Evolutionary conservation across 768 basidiomycete species (phyloP).

Genomic region (Pleurotus tuber-regium): DNA sequence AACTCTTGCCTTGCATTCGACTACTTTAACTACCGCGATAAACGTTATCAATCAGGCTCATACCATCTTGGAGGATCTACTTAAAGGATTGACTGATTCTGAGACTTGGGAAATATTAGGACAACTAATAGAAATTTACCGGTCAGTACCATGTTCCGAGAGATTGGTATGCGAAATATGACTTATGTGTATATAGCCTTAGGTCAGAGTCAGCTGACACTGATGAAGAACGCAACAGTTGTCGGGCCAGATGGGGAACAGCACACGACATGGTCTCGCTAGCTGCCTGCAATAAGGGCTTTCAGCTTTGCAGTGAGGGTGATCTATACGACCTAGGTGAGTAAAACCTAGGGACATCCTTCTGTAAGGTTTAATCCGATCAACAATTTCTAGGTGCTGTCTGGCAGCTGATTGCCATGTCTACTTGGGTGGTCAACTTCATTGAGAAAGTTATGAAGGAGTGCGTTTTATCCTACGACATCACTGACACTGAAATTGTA

Average conservation of each 20-base stretch:
- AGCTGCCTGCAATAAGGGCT: slow-evolving; percentile 56
- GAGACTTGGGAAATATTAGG: slow-evolving; percentile 44
- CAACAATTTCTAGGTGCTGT: slow-evolving; percentile 48
- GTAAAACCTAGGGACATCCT: slow-evolving; percentile 11
- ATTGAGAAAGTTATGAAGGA: slow-evolving; percentile 60
- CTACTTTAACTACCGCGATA: slow-evolving; percentile 39
- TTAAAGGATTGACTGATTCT: slow-evolving; percentile 35
- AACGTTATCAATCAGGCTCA: slow-evolving; percentile 48
- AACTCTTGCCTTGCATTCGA: slow-evolving; percentile 41
- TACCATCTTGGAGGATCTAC: slow-evolving; percentile 40
- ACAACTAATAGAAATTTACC: slow-evolving; percentile 48
- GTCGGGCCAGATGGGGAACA: slow-evolving; percentile 50
- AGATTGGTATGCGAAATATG: slow-evolving; percentile 12
- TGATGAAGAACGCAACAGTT: slow-evolving; percentile 35
- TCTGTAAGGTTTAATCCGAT: background rate
- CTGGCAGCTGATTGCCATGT: slow-evolving; percentile 70
- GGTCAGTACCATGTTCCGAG: slow-evolving; percentile 36
- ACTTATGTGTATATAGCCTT: no score
- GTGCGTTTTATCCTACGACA: slow-evolving; percentile 38
- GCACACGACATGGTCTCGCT: slow-evolving; percentile 68
- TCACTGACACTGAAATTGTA: slow-evolving; percentile 9
- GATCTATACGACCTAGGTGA: slow-evolving; percentile 64
- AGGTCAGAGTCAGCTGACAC: slow-evolving; percentile 21
- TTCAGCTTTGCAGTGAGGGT: slow-evolving; percentile 63
- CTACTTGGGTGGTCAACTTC: slow-evolving; percentile 60